Base-by-base conservation (phyloP, 2,329 filamentous ascomycete genomes). In the Harringtonia aguacate region DNA sequence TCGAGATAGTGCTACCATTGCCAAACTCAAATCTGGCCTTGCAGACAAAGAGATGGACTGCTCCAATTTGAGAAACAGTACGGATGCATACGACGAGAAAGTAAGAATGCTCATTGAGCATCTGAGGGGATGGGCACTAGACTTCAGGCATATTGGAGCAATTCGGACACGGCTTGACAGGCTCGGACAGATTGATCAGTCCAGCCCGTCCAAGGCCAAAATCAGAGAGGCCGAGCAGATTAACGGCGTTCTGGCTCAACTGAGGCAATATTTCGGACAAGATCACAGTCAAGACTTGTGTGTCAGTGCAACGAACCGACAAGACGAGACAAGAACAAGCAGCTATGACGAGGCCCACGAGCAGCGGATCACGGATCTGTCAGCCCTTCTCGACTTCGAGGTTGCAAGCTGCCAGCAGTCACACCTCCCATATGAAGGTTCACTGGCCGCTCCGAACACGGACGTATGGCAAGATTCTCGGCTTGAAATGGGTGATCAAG, bases 111-210 rank as follows among this genome's bases (percentile, higher is more conserved):
- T 51, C 21, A 38, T 45, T 4, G 44, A 47, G 12, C 39, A 42
- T 24, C n/a, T 49, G 12, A 44, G 28, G 8, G n/a, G 20, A 15
- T 50, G 47, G 48, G 47, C 47, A 3, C 37, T 46, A 15, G 49
- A 50, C 9, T 41, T 45, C 21, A 22, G 24, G 4, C 41, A 51
- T 18, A 37, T 49, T 17, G 33, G 37, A 1, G 34, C 33, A n/a
- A 42, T 51, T 12, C 41, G 42, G 6, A 18, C 39, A 4, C 43
- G 42, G 17, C 46, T 51, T 2, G 40, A 48, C n/a, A 50, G 36
- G 36, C 36, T 50, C 2, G 40, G 36, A 3, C 38, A 43, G 24
- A 43, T 45, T 6, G 41, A 42, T 38, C 41, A 35, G 31, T 39
- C 41, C 4, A 42, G 45, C 17, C 17, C 22, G 4, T 39, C 18